phyloP scores from a whole-genome alignment of 2,329 filamentous ascomycete species.

The Talaromyces sp. region DNA sequence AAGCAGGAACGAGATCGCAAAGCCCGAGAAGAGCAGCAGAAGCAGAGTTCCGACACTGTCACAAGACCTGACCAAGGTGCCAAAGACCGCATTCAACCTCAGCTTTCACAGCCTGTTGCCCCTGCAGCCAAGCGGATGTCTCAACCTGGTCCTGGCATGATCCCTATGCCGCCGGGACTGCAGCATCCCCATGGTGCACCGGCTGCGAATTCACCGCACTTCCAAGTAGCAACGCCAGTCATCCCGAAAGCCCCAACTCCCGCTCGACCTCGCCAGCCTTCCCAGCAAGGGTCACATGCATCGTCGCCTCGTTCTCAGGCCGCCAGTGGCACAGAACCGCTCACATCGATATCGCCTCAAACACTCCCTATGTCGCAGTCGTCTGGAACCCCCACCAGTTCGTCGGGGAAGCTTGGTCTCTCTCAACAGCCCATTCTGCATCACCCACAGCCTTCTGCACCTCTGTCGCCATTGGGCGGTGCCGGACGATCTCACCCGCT shows the following conservation, averaged over 20 bases:
- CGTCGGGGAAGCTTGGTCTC: constrained; percentile 54
- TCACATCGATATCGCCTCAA: constrained; percentile 56
- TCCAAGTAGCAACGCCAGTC: constrained; percentile 71
- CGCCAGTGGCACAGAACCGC: constrained; percentile 48
- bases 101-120: constrained; percentile 19
- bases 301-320: constrained; percentile 57
- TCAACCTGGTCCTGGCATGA: constrained; percentile 41
- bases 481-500: constrained; percentile 53
- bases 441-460: constrained; percentile 56
- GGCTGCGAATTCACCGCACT: constrained; percentile 69
- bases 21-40: constrained; percentile 41
- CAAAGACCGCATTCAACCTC: constrained; percentile 45
- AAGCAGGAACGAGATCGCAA: constrained; percentile 59
- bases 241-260: constrained; percentile 79
- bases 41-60: constrained; percentile 48
- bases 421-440: constrained; percentile 50
- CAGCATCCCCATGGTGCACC: constrained; percentile 49
- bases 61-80: constrained; percentile 39
- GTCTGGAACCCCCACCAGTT: constrained; percentile 59
- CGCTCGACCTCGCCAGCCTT: constrained; percentile 67
- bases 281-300: constrained; percentile 69
- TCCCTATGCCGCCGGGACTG: constrained; percentile 51
- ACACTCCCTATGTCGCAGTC: constrained; percentile 61
- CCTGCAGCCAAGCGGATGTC: constrained; percentile 52
- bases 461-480: constrained; percentile 61